A percentile compares a stretch with the other conserved stretches of the same genome.
Conservation (phyloP, 1,284 basidiomycete species). For the Sphaerobolus stellatus region DNA sequence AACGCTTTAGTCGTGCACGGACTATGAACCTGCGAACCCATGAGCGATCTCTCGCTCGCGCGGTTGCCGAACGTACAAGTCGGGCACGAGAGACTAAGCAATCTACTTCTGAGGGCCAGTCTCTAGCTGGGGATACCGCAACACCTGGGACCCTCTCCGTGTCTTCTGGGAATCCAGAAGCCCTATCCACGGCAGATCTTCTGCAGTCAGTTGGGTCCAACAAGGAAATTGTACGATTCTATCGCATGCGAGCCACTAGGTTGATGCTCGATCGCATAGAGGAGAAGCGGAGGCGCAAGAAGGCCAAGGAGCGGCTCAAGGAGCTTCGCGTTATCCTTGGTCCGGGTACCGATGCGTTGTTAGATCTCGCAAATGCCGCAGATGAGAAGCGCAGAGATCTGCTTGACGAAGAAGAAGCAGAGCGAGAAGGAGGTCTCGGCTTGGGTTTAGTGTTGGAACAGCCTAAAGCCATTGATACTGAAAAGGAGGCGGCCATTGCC, state of each 20-base stretch:
- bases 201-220: conserved; percentile 21
- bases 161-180: conserved; percentile 35
- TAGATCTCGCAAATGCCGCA: conserved; percentile 46
- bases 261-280: conserved; percentile 44
- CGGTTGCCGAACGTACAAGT: conserved; percentile 34
- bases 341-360: conserved; percentile 39
- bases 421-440: conserved; percentile 16
- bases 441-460: conserved; percentile 12
- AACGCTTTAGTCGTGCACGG: conserved; percentile 1
- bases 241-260: conserved; percentile 23
- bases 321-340: conserved; percentile 30
- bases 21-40: background rate
- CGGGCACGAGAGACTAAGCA: too few relatives aligned
- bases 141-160: conserved; percentile 41
- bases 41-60: conserved; percentile 4
- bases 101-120: too few relatives aligned
- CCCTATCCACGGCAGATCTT: conserved; percentile 22
- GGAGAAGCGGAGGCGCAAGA: conserved; percentile 44
- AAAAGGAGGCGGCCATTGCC: background rate
- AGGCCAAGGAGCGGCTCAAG: conserved; percentile 49
- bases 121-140: too few relatives aligned
- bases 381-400: conserved; percentile 14
- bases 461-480: background rate
- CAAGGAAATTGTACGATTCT: conserved; percentile 8
- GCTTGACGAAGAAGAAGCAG: conserved; percentile 22